phyloP scores from a whole-genome alignment of 805 yeast species.

The Candida multigemmis region DNA sequence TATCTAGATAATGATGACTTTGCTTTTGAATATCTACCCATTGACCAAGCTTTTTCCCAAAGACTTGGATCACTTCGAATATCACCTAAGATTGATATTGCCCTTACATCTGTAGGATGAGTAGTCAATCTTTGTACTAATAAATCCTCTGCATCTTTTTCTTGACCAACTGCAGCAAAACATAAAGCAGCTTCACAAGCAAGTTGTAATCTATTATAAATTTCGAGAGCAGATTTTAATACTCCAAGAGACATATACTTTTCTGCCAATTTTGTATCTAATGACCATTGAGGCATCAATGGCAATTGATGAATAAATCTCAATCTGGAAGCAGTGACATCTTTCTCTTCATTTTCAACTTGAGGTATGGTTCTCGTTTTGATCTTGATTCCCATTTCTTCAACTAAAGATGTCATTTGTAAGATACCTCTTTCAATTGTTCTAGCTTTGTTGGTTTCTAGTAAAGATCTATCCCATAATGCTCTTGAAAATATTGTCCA shows the following conservation, averaged over 20 bases:
- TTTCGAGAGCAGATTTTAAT: constrained; percentile 78
- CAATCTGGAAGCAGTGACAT: constrained; percentile 43
- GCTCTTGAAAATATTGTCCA: constrained; percentile 78
- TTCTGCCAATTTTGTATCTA: constrained; percentile 80
- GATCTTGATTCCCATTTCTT: constrained; percentile 70
- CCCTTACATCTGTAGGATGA: constrained; percentile 73
- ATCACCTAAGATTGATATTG: constrained; percentile 80
- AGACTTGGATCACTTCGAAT: constrained; percentile 62
- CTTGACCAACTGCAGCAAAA: constrained; percentile 77
- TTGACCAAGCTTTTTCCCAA: constrained; percentile 85
- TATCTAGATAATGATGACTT: constrained; percentile 74
- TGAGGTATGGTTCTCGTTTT: constrained; percentile 45
- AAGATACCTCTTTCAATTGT: constrained; percentile 91
- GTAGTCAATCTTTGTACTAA: constrained; percentile 42
- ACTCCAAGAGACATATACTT: constrained; percentile 80
- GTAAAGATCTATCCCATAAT: constrained; percentile 80
- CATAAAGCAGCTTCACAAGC: constrained; percentile 84
- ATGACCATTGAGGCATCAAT: constrained; percentile 72
- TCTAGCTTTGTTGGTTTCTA: constrained; percentile 72
- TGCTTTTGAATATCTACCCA: constrained; percentile 77
- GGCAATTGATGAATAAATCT: constrained; percentile 68
- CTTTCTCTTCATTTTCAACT: constrained; percentile 18
- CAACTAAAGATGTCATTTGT: constrained; percentile 87
- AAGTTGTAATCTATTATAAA: constrained; percentile 71
- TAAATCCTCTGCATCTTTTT: constrained; percentile 52